Conservation (phyloP, 164 flowering plant species). For the Litsea cubeba region DNA sequence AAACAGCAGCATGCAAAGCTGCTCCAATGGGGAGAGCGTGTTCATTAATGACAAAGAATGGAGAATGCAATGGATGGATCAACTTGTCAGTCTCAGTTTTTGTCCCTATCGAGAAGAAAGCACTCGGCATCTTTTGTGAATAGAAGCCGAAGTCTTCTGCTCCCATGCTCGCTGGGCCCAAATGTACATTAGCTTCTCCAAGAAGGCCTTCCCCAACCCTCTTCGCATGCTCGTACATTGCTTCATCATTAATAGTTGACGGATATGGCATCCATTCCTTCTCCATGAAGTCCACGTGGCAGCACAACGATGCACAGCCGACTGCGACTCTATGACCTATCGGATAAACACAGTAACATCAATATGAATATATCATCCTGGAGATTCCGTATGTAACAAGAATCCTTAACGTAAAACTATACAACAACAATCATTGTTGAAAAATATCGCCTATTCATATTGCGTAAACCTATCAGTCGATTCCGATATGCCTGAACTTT, state of each 20-base stretch:
- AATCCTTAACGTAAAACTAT: too few relatives aligned
- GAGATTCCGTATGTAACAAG: background rate
- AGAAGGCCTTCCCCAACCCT: slow-evolving; percentile 41
- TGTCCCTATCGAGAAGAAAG: slow-evolving; percentile 47
- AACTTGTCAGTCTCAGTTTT: slow-evolving; percentile 37
- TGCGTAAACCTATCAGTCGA: too few relatives aligned
- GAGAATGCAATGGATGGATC: slow-evolving; percentile 38
- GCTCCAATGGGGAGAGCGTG: slow-evolving; percentile 72
- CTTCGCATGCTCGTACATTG: slow-evolving; percentile 53
- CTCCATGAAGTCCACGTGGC: slow-evolving; percentile 66
- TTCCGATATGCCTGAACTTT: too few relatives aligned
- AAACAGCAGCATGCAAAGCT: slow-evolving; percentile 68
- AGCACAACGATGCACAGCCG: slow-evolving; percentile 47
- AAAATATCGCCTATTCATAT: too few relatives aligned
- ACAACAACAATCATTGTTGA: too few relatives aligned
- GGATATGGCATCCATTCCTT: slow-evolving; percentile 43
- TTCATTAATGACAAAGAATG: slow-evolving; percentile 52
- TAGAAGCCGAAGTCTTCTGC: slow-evolving; percentile 79
- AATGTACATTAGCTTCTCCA: slow-evolving; percentile 42
- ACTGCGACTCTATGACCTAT: slow-evolving; percentile 64
- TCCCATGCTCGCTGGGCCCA: slow-evolving; percentile 40
- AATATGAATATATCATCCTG: background rate
- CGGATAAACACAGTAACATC: background rate
- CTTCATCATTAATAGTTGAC: slow-evolving; percentile 46
- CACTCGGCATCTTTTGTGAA: slow-evolving; percentile 38